Evolutionary conservation across 2,329 filamentous ascomycete genomes (phyloP), one percentile per base, ranked within the genome.

Genomic region (Epichloe coenophiala): DNA sequence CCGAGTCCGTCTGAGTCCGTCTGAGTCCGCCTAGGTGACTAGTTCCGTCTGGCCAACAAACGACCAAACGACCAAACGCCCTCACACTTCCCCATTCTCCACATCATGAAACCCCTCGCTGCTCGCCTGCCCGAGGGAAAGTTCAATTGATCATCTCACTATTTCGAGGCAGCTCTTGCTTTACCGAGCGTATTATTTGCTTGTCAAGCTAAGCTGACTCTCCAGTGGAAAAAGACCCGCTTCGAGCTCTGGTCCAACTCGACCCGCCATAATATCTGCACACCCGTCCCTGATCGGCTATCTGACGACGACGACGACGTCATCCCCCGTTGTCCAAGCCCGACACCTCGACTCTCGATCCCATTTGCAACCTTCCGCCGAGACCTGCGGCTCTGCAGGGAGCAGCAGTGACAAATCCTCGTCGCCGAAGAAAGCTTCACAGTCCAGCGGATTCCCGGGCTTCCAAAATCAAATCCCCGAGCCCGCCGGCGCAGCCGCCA

Each of bases 251-350:
- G 55, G 53, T 50, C 55, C 55, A 53, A 53, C 56, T 56, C 62
- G 61, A 57, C 59, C 61, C 39, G 52, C 56, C 49, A 58, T 59
- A 54, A 56, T 61, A 51, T 77, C 77, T 42, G 70, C 76, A 31
- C 78, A 80, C 63, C 76, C 80, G 49, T 84, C 84, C 36, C 81
- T 85, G 59, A 74, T 78, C 60, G 81, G 80, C 55, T 80, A 84
- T 63, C 71, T 84, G 53, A 86, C 83, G 46, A 79, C 80, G 36
- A 84, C 83, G 53, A 86, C 83, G 46, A 79, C 80, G 36, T 84
- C 83, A 33, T 86, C 83, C 21, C 80, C 84, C 35, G 66, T 84
- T 52, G 75, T 86, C 47, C 80, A 83, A 59, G 75, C 77, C 46
- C 71, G 70, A 23, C 75, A 76, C 56, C 60, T 75, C 36, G 58